Percentiles rank a stretch among this genome's conserved stretches.
phyloP scores from a whole-genome alignment of 2,329 filamentous ascomycete genomes.

The Neofusicoccum kwambonambiense region DNA sequence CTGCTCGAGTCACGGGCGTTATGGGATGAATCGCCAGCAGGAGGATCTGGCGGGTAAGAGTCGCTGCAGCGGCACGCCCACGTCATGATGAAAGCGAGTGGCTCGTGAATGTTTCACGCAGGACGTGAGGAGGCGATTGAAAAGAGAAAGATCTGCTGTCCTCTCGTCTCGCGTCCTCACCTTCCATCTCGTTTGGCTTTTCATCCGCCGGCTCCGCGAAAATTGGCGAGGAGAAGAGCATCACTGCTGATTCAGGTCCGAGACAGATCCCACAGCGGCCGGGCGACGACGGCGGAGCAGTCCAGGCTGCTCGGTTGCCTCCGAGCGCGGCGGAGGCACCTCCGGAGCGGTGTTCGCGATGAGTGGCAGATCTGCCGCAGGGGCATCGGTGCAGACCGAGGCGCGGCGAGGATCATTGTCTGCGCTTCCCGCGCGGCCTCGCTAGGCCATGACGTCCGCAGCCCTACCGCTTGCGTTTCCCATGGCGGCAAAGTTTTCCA shows the following conservation, averaged over 20 bases:
- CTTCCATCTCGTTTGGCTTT: background rate
- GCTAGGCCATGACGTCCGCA: background rate
- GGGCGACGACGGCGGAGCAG: background rate
- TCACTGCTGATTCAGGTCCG: background rate
- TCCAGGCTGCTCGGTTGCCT: background rate
- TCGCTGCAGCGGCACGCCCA: background rate
- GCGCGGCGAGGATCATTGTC: constrained; percentile 8
- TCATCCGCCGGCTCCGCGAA: background rate
- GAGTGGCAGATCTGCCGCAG: constrained; percentile 12
- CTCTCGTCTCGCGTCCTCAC: background rate
- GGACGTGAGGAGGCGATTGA: background rate
- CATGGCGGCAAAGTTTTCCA: background rate
- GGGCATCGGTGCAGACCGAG: constrained; percentile 6
- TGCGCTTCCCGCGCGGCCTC: constrained; percentile 14
- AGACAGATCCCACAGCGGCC: background rate
- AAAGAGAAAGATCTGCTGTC: background rate
- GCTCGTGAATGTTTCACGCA: background rate
- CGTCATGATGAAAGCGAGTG: background rate
- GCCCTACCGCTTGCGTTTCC: constrained; percentile 10
- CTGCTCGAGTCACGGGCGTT: background rate
- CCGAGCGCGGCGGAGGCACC: background rate
- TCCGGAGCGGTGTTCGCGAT: background rate
- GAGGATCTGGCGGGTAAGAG: background rate
- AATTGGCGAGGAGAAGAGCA: background rate
- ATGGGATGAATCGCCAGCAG: background rate